These are phyloP conservation scores for Hericium rajendrae DNA, from an alignment of 768 basidiomycete genomes.

Conservation along the genomic window DNA sequence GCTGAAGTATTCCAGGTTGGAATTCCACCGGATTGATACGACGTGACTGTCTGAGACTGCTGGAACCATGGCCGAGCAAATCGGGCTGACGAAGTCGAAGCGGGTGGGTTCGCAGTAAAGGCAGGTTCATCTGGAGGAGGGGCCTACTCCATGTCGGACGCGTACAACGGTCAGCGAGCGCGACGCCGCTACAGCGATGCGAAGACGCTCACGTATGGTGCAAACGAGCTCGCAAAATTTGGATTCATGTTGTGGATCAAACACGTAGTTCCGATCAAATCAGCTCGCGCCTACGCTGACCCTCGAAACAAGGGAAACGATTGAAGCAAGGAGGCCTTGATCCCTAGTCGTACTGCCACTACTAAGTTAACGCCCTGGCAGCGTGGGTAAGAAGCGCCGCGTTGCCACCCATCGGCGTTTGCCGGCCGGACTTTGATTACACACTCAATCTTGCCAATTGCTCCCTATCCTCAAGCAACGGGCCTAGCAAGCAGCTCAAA, in stretches of 20 bases:
- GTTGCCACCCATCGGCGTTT: constrained; percentile 24
- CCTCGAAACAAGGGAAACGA: not conserved
- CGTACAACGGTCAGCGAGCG: not conserved
- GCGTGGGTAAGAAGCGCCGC: not conserved
- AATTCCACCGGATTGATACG: constrained; percentile 65
- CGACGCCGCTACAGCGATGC: too few species aligned
- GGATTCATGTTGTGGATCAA: constrained; percentile 21
- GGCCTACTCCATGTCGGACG: constrained; percentile 27
- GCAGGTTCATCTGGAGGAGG: constrained; percentile 50
- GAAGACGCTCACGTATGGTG: constrained; percentile 41
- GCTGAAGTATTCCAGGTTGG: constrained; percentile 44
- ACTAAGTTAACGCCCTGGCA: too few species aligned
- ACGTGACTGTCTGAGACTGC: constrained; percentile 26
- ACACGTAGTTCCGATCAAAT: too few species aligned
- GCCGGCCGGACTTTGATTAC: constrained; percentile 31
- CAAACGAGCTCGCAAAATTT: constrained; percentile 44
- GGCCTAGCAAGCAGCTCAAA: constrained; percentile 17
- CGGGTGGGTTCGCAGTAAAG: constrained; percentile 14
- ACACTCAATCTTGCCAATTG: constrained; percentile 2
- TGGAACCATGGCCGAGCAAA: constrained; percentile 42
- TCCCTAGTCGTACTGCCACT: too few species aligned
- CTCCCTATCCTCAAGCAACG: constrained; percentile 5
- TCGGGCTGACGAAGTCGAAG: constrained; percentile 19
- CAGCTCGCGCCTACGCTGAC: not conserved
- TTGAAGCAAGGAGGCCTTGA: not conserved